These are phyloP conservation scores for Cantharellus cinnabarinus DNA, from an alignment of 768 basidiomycete species.

Conservation along the genomic window DNA sequence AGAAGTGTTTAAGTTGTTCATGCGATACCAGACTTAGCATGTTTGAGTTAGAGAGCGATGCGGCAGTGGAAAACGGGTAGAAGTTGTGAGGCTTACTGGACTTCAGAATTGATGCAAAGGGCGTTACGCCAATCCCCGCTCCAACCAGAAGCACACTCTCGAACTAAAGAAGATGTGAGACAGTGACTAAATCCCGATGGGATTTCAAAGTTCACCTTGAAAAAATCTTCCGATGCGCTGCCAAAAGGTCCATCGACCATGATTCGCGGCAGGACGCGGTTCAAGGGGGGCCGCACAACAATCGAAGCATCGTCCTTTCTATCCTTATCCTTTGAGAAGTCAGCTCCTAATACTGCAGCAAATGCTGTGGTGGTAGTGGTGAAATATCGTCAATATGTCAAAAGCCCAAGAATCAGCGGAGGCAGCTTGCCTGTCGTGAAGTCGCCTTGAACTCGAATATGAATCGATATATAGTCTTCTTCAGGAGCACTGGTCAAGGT, in stretches of 20 bases:
- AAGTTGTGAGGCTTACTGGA: slow-evolving; percentile 9
- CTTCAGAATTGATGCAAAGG: slow-evolving; percentile 72
- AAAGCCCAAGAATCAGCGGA: not conserved
- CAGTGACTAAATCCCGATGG: not conserved
- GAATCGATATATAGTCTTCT: slow-evolving; percentile 86
- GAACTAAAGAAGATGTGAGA: slow-evolving; percentile 19
- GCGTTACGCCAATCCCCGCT: slow-evolving; percentile 91
- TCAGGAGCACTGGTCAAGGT: slow-evolving; percentile 51
- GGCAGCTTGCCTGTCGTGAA: slow-evolving; percentile 34
- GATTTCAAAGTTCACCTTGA: slow-evolving; percentile 24
- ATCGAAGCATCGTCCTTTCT: slow-evolving; percentile 30
- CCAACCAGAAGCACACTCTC: slow-evolving; percentile 80
- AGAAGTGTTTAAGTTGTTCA: slow-evolving; percentile 59
- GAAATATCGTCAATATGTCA: not conserved
- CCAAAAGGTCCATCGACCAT: slow-evolving; percentile 98
- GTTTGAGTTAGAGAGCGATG: slow-evolving; percentile 47
- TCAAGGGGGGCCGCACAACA: slow-evolving; percentile 42
- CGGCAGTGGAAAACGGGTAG: not conserved
- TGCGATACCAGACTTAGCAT: slow-evolving; percentile 76
- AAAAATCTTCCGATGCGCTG: slow-evolving; percentile 74
- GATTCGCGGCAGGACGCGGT: slow-evolving; percentile 63
- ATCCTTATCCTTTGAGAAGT: slow-evolving; percentile 32
- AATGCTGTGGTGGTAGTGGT: slow-evolving; percentile 23
- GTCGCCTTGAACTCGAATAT: slow-evolving; percentile 82
- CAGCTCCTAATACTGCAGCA: slow-evolving; percentile 64